Evolutionary conservation across 305 asterid species (phyloP).

Genomic region (Fraxinus latifolia): DNA sequence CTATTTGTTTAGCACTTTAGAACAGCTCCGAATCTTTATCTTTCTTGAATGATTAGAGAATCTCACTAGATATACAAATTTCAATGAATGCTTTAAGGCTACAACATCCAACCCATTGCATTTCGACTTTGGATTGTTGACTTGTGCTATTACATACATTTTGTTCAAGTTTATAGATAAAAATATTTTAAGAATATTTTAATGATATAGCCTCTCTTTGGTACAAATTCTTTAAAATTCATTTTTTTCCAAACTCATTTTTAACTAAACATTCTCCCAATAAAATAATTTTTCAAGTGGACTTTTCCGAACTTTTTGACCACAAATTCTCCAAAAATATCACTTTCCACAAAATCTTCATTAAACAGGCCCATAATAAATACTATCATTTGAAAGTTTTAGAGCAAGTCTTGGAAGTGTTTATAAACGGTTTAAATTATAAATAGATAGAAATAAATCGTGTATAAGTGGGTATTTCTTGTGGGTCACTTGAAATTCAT

Average conservation of each 20-base stretch:
- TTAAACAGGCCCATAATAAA: not conserved
- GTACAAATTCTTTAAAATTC: not conserved
- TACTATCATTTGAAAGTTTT: not conserved
- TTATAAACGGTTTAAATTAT: not conserved
- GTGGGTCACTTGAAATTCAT: not conserved
- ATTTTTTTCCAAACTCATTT: not conserved
- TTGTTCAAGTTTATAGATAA: not conserved
- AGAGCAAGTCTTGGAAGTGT: not conserved
- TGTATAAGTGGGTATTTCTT: not conserved
- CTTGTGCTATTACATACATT: not conserved
- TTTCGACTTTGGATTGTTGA: not conserved
- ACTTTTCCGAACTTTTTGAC: not conserved
- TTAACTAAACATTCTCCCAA: not conserved
- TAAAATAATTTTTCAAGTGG: not conserved
- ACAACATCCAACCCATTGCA: not conserved
- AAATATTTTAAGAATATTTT: not conserved
- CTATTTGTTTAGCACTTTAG: not conserved
- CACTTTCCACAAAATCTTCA: not conserved
- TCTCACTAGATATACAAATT: not conserved
- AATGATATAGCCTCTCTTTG: not conserved
- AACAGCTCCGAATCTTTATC: not conserved
- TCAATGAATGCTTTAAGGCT: not conserved
- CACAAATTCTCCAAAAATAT: not conserved
- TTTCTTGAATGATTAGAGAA: not conserved
- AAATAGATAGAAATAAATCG: not conserved